These are phyloP conservation scores for Exidia glandulosa DNA, from an alignment of 768 basidiomycete species.

Conservation along the genomic window DNA sequence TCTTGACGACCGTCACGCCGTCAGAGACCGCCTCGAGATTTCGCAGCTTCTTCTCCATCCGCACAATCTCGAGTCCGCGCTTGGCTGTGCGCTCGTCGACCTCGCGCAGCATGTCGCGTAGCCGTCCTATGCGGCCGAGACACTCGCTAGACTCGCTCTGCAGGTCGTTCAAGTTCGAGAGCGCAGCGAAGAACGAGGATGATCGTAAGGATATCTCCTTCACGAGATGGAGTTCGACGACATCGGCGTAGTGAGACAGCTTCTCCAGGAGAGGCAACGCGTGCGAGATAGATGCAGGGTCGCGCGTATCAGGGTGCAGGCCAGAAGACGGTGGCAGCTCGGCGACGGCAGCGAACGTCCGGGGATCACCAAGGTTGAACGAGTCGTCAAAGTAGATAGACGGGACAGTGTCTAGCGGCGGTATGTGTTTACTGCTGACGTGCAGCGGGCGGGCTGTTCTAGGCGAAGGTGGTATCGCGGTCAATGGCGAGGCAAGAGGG, in stretches of 20 bases:
- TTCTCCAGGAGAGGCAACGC: conserved; percentile 74
- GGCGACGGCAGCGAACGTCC: conserved; percentile 67
- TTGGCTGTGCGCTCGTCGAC: conserved; percentile 70
- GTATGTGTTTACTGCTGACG: conserved; percentile 24
- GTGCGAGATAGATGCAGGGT: conserved; percentile 53
- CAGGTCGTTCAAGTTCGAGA: conserved; percentile 87
- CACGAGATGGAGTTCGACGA: conserved; percentile 88
- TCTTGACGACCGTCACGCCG: conserved; percentile 51
- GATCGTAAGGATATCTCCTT: conserved; percentile 86
- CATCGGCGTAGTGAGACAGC: conserved; percentile 86
- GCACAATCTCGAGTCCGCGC: conserved; percentile 67
- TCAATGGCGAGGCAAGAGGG: background rate
- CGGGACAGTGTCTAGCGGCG: conserved; percentile 68
- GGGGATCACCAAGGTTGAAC: conserved; percentile 77
- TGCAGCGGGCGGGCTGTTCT: background rate
- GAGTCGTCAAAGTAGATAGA: conserved; percentile 62
- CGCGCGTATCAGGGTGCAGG: conserved; percentile 26
- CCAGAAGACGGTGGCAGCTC: conserved; percentile 25
- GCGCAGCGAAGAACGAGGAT: conserved; percentile 90
- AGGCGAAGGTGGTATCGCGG: background rate
- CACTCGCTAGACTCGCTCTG: conserved; percentile 83
- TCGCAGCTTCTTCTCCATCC: conserved; percentile 47
- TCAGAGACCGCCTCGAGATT: conserved; percentile 51
- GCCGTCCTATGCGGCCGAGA: conserved; percentile 57
- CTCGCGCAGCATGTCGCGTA: conserved; percentile 60